Evolutionary conservation across 1,284 basidiomycete genomes (phyloP).

Genomic region (Leucoagaricus sp.): DNA sequence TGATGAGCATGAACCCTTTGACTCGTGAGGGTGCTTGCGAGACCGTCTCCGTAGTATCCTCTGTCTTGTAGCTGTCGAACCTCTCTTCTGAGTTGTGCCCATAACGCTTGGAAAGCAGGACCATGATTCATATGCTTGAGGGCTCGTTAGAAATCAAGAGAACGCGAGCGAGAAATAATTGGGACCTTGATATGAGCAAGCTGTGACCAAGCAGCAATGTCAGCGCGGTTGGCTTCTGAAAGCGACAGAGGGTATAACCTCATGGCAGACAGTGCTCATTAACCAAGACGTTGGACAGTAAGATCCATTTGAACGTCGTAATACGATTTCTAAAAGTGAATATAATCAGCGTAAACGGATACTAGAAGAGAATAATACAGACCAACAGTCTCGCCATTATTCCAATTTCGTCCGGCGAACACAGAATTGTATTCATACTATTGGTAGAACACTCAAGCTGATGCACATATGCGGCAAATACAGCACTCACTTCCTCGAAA

Average conservation of each 20-base stretch:
- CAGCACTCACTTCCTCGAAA: slow-evolving; percentile 68
- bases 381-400: slow-evolving; percentile 77
- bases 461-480: not conserved
- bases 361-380: slow-evolving; percentile 21
- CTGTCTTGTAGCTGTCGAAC: slow-evolving; percentile 65
- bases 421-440: slow-evolving; percentile 77
- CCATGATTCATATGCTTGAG: slow-evolving; percentile 80
- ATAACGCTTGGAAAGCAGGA: slow-evolving; percentile 69
- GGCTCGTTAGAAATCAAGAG: not conserved
- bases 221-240: not conserved
- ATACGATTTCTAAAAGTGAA: slow-evolving; percentile 67
- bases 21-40: slow-evolving; percentile 5
- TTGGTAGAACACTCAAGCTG: not conserved
- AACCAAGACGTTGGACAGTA: slow-evolving; percentile 68
- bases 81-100: slow-evolving; percentile 63
- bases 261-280: slow-evolving; percentile 79
- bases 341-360: not conserved
- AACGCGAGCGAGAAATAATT: slow-evolving; percentile 9
- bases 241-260: slow-evolving; percentile 45
- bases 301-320: slow-evolving; percentile 58
- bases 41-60: slow-evolving; percentile 82
- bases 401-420: slow-evolving; percentile 82
- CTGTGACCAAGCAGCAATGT: slow-evolving; percentile 33
- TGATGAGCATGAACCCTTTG: slow-evolving; percentile 1
- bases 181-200: slow-evolving; percentile 76